These are phyloP conservation scores for Chaetomiaceae sp. DNA, from an alignment of 2,329 filamentous ascomycete genomes.

Conservation along the genomic window DNA sequence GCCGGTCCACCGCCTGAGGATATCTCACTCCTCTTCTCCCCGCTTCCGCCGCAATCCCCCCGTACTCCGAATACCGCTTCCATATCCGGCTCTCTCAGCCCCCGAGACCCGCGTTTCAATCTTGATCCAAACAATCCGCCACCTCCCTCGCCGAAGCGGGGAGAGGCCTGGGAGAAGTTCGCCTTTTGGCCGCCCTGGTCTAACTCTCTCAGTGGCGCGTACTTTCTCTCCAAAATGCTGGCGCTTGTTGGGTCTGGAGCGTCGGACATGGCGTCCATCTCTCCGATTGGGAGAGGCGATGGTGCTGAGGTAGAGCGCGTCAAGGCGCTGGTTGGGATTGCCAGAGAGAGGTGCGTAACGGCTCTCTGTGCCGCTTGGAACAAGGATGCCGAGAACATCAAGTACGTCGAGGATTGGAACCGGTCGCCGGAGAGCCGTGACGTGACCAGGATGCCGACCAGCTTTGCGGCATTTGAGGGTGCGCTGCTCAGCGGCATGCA, in stretches of 20 bases:
- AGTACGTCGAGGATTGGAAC: slow-evolving; percentile 89
- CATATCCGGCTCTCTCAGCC: slow-evolving; percentile 39
- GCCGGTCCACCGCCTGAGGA: slow-evolving; percentile 84
- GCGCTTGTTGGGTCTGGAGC: slow-evolving; percentile 79
- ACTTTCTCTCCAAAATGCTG: slow-evolving; percentile 80
- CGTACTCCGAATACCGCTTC: slow-evolving; percentile 55
- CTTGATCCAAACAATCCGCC: slow-evolving; percentile 74
- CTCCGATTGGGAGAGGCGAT: slow-evolving; percentile 53
- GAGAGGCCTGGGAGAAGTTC: slow-evolving; percentile 86
- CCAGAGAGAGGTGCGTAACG: slow-evolving; percentile 77
- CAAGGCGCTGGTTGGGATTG: slow-evolving; percentile 65
- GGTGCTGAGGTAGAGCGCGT: slow-evolving; percentile 63
- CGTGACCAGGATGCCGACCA: slow-evolving; percentile 82
- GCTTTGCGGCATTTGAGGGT: slow-evolving; percentile 80
- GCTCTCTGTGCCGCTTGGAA: slow-evolving; percentile 90
- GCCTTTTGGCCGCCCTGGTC: slow-evolving; percentile 95
- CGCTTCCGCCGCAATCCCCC: slow-evolving; percentile 64
- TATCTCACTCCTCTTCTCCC: slow-evolving; percentile 79
- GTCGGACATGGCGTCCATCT: slow-evolving; percentile 74
- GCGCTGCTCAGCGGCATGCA: slow-evolving; percentile 81
- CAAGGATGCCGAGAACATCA: slow-evolving; percentile 86
- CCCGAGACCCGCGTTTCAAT: slow-evolving; percentile 68
- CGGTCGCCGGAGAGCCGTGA: slow-evolving; percentile 74
- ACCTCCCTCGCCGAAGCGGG: slow-evolving; percentile 67
- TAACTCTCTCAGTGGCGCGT: slow-evolving; percentile 85